Evolutionary conservation across 1,284 basidiomycete genomes (phyloP), one percentile per base, ranked within the genome.

Genomic region (Ceratobasidium sp.): DNA sequence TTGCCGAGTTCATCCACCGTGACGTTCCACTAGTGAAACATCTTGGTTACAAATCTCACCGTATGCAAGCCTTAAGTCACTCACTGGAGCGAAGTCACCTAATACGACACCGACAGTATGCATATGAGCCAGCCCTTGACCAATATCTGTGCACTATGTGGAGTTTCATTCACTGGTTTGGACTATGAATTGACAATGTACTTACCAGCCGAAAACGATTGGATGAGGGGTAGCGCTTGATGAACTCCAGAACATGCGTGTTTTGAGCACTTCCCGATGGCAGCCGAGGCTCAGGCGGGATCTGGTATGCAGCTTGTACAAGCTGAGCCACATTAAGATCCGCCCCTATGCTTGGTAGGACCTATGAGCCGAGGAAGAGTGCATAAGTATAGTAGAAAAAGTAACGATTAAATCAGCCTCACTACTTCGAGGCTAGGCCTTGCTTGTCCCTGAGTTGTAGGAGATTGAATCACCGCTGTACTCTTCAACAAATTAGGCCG

Each of bases 31-130:
- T 68, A 23, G 12, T 33, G 33, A 33, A 33, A 38, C 5, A 54
- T 44, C 12, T 7, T 4, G 20, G 40, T 26, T 17, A 4, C 10
- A n/a, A 64, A 20, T 28, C 33, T 12, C 28, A 28, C 12, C 28
- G 10, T n/a, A 33, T 20, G 13, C 12, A 26, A 15, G 17, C 15
- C 5, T 23, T 7, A 28, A 52, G 50, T 12, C 6, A n/a, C 66
- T 40, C 38, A 68, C 66, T 26, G 66, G 66, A 17, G 66, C 66
- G 23, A 68, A 68, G 28, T 68, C 66, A 38, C 66, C 66, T 40
- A 68, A 23, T n/a, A 68, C 66, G 12, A 68, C 40, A 3, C 48
- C 66, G 15, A 40, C 26, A 7, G 48, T 10, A 20, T 68, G 66
- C 66, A 68, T 68, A 15, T 68, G 66, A 23, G 66, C 66, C 1